These are phyloP conservation scores for Pichia paraexigua DNA, from an alignment of 805 yeast genomes.

Conservation along the genomic window DNA sequence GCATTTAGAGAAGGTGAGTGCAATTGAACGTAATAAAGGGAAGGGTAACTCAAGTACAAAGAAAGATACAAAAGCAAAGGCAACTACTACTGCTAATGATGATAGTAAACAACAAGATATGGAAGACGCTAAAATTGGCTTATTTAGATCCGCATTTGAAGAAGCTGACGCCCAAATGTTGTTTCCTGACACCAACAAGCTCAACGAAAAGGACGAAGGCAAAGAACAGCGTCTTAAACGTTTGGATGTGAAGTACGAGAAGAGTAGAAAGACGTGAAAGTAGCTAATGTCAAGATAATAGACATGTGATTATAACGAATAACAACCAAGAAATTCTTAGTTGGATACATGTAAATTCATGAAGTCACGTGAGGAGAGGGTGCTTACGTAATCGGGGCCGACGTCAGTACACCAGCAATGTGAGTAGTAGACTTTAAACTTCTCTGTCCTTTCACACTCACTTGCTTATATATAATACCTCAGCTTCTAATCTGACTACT, in stretches of 20 bases:
- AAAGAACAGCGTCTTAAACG: constrained; percentile 16
- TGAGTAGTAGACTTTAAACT: no score
- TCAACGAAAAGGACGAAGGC: constrained; percentile 7
- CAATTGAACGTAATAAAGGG: constrained; percentile 49
- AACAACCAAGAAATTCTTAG: no score
- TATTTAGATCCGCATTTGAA: constrained; percentile 21
- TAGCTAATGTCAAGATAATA: no score
- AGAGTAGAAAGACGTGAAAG: background rate
- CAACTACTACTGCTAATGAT: background rate
- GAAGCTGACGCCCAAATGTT: constrained; percentile 4
- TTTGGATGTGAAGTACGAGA: constrained; percentile 19
- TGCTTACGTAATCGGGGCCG: no score
- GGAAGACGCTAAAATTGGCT: constrained; percentile 12
- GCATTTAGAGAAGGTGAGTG: constrained; percentile 61
- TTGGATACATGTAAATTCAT: background rate
- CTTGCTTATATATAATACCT: no score
- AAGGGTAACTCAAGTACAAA: constrained; percentile 3
- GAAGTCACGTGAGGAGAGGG: background rate
- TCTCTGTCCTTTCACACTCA: no score
- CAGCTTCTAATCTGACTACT: no score
- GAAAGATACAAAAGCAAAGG: background rate
- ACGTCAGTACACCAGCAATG: no score
- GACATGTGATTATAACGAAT: no score
- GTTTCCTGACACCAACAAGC: constrained; percentile 9
- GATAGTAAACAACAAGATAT: background rate